These are phyloP conservation scores for Aspergillus sp. DNA, from an alignment of 2,329 filamentous ascomycete genomes.

Conservation along the genomic window DNA sequence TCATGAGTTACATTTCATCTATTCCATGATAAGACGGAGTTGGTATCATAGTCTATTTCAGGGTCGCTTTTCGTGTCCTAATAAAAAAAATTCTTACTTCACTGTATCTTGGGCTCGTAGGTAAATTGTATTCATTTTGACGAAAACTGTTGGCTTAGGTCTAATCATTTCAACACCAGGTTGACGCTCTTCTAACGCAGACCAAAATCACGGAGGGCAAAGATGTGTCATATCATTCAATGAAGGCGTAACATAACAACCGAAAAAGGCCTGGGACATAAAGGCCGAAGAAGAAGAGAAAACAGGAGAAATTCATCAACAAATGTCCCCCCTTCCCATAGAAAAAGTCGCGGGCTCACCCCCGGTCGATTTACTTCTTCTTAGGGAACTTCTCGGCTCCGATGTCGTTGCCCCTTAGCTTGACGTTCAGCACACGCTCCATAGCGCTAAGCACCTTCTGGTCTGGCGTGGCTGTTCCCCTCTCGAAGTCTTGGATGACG, in stretches of 20 bases:
- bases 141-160: constrained; percentile 17
- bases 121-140: constrained; percentile 6
- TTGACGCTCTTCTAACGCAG: constrained; percentile 40
- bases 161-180: constrained; percentile 31
- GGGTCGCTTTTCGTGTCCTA: constrained; percentile 36
- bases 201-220: constrained; percentile 21
- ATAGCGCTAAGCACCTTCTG: constrained; percentile 79
- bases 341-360: constrained; percentile 35
- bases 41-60: constrained; percentile 40
- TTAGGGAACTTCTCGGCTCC: constrained; percentile 81
- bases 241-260: constrained; percentile 16
- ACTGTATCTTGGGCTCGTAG: constrained; percentile 4
- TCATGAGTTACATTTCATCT: constrained; percentile 43
- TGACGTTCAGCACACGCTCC: constrained; percentile 85
- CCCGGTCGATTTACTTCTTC: constrained; percentile 60
- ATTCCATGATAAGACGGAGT: constrained; percentile 46
- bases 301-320: constrained; percentile 7
- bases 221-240: constrained; percentile 23
- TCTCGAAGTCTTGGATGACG: constrained; percentile 84
- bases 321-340: constrained; percentile 22
- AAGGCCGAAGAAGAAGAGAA: constrained; percentile 21
- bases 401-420: constrained; percentile 84
- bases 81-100: constrained; percentile 40
- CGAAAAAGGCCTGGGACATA: constrained; percentile 24
- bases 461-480: constrained; percentile 75